Conservation (phyloP, 1,284 basidiomycete species). For the Apiotrichum brassicae region DNA sequence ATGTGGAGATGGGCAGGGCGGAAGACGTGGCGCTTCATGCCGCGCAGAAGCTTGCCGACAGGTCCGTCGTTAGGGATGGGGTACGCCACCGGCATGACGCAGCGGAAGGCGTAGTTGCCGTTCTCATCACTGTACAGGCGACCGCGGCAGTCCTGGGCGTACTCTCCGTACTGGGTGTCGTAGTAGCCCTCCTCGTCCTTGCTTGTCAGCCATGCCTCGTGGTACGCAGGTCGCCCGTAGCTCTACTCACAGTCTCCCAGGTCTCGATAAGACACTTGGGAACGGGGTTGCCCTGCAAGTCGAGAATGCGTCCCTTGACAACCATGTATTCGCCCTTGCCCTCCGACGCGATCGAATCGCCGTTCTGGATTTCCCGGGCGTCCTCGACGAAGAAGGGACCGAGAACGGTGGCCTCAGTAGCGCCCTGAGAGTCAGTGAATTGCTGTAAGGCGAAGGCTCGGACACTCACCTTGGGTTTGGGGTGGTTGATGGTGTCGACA, state of each 20-base stretch:
- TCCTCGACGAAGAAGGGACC: slow-evolving; percentile 82
- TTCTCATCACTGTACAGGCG: slow-evolving; percentile 58
- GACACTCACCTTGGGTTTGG: slow-evolving; percentile 44
- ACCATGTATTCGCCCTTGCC: slow-evolving; percentile 76
- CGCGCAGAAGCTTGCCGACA: slow-evolving; percentile 59
- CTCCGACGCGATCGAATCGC: slow-evolving; percentile 66
- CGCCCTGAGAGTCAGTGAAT: slow-evolving; percentile 38
- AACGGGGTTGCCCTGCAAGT: slow-evolving; percentile 63
- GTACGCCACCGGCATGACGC: slow-evolving; percentile 69
- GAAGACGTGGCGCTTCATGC: slow-evolving; percentile 64
- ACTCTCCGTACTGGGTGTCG: slow-evolving; percentile 58
- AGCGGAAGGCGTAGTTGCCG: slow-evolving; percentile 66
- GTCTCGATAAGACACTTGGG: slow-evolving; percentile 65
- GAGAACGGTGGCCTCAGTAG: slow-evolving; percentile 68
- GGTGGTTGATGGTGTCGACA: slow-evolving; percentile 71
- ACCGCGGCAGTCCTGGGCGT: slow-evolving; percentile 68
- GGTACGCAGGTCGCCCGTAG: no score
- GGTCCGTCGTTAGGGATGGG: slow-evolving; percentile 76
- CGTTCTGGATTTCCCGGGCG: slow-evolving; percentile 53
- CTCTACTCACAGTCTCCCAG: slow-evolving; percentile 63
- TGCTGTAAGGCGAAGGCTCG: neutral
- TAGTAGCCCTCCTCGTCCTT: slow-evolving; percentile 55
- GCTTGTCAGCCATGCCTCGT: neutral
- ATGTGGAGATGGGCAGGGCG: slow-evolving; percentile 75
- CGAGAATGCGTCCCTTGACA: slow-evolving; percentile 63